These are phyloP conservation scores for Linnemannia zychae DNA, from an alignment of 192 early-diverging fungal genomes.

Conservation along the genomic window DNA sequence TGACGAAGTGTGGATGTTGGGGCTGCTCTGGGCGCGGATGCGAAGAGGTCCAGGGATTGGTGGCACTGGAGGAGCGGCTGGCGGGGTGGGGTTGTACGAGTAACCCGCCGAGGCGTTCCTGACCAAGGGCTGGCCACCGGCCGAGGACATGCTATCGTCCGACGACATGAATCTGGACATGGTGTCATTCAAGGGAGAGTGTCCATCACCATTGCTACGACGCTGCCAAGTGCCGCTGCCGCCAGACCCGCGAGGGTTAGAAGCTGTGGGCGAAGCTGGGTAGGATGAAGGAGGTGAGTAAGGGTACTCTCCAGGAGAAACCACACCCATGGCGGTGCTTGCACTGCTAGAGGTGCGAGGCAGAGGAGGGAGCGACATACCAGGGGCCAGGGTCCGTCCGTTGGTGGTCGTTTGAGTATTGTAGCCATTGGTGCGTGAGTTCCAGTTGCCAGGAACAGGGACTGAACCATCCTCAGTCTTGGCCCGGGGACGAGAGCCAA, in stretches of 20 bases:
- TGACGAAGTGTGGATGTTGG: constrained; percentile 64
- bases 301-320: constrained; percentile 56
- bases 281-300: constrained; percentile 69
- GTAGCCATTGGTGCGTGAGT: constrained; percentile 17
- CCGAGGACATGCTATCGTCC: constrained; percentile 17
- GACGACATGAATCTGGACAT: constrained; percentile 64
- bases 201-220: constrained; percentile 57
- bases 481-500: constrained; percentile 36
- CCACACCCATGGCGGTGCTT: constrained; percentile 47
- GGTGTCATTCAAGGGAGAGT: constrained; percentile 63
- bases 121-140: constrained; percentile 33
- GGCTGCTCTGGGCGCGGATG: constrained; percentile 68
- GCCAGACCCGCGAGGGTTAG: constrained; percentile 55
- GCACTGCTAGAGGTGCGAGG: constrained; percentile 49
- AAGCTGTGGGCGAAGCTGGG: constrained; percentile 67
- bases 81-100: constrained; percentile 44
- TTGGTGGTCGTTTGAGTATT: constrained; percentile 12
- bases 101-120: constrained; percentile 51
- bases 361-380: constrained; percentile 55
- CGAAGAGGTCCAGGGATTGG: constrained; percentile 57
- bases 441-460: constrained; percentile 42
- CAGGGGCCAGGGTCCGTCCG: constrained; percentile 19
- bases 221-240: constrained; percentile 55
- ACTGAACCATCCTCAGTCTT: constrained; percentile 52
- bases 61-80: constrained; percentile 43